These are phyloP conservation scores for Canavalia gladiata DNA, from an alignment of 306 rosid genomes.

Conservation along the genomic window DNA sequence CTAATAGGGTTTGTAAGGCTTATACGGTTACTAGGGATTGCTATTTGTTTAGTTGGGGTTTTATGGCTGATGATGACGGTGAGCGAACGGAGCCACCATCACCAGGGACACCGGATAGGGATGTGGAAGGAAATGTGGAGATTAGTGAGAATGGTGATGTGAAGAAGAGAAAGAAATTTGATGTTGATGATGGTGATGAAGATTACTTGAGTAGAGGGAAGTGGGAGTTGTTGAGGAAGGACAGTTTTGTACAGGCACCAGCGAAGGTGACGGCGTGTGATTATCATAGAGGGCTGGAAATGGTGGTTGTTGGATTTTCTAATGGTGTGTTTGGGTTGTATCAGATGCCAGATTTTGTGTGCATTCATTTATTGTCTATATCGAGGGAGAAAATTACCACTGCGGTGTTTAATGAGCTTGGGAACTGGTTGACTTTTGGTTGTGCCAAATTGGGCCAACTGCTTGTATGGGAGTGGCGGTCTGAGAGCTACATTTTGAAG, in stretches of 20 bases:
- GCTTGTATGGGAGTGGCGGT: slow-evolving; percentile 98
- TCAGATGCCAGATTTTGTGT: slow-evolving; percentile 95
- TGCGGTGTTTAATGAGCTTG: slow-evolving; percentile 81
- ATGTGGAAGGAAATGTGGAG: slow-evolving; percentile 61
- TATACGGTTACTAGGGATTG: slow-evolving; percentile 80
- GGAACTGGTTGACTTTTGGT: slow-evolving; percentile 91
- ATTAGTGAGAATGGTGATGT: slow-evolving; percentile 35
- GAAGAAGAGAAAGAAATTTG: slow-evolving; percentile 71
- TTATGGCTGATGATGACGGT: slow-evolving; percentile 47
- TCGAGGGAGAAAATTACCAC: slow-evolving; percentile 89
- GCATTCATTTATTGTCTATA: slow-evolving; percentile 80
- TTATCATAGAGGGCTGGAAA: slow-evolving; percentile 80
- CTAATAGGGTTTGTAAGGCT: slow-evolving; percentile 64
- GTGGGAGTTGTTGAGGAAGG: slow-evolving; percentile 88
- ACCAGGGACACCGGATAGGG: slow-evolving; percentile 73
- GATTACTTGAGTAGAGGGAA: slow-evolving; percentile 70
- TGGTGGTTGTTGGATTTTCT: slow-evolving; percentile 87
- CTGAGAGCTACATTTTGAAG: slow-evolving; percentile 89
- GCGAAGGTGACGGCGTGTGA: slow-evolving; percentile 79
- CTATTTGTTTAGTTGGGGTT: slow-evolving; percentile 76
- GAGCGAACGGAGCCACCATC: slow-evolving; percentile 60
- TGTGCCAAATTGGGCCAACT: slow-evolving; percentile 93
- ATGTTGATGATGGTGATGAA: slow-evolving; percentile 49
- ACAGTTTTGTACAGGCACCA: slow-evolving; percentile 65
- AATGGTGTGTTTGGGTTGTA: slow-evolving; percentile 89